phyloP scores from a whole-genome alignment of 163 green algal species.

The Scenedesmus sp. region DNA sequence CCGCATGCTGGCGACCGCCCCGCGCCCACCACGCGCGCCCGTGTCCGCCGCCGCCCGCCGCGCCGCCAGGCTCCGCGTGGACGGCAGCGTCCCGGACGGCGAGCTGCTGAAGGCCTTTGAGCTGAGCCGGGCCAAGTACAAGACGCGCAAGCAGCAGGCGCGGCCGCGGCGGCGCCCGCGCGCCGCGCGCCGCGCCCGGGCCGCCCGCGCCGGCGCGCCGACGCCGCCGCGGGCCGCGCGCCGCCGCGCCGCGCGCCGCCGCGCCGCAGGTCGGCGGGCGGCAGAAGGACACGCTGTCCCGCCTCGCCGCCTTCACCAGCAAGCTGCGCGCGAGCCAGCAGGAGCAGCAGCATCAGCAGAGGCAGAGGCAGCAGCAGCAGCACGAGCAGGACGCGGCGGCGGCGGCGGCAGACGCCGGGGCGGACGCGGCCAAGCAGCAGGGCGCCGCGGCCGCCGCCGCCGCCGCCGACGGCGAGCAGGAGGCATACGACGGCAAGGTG shows the following conservation, averaged over 20 bases:
- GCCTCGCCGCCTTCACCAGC: constrained; percentile 55
- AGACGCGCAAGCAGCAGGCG: constrained; percentile 69
- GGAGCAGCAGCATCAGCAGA: constrained; percentile 18
- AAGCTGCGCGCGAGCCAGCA: constrained; percentile 17
- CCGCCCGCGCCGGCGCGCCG: too few species aligned
- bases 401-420: constrained; percentile 7
- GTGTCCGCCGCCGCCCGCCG: too few species aligned
- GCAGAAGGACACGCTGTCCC: constrained; percentile 70
- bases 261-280: constrained; percentile 53
- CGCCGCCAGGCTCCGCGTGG: constrained; percentile 12
- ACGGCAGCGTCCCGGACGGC: constrained; percentile 46
- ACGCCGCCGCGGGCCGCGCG: too few species aligned
- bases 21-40: too few species aligned
- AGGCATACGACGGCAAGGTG: constrained; percentile 42
- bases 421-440: background rate
- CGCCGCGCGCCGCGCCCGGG: too few species aligned
- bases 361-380: constrained; percentile 27
- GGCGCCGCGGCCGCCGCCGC: background rate
- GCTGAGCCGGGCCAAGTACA: constrained; percentile 71
- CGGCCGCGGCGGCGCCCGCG: background rate
- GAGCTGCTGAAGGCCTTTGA: constrained; percentile 84
- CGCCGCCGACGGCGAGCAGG: background rate
- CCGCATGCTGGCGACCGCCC: too few species aligned
- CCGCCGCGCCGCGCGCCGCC: too few species aligned
- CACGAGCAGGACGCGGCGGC: constrained; percentile 18